Conservation (phyloP, 2,329 filamentous ascomycete species). For the Myriosclerotinia scirpicola region DNA sequence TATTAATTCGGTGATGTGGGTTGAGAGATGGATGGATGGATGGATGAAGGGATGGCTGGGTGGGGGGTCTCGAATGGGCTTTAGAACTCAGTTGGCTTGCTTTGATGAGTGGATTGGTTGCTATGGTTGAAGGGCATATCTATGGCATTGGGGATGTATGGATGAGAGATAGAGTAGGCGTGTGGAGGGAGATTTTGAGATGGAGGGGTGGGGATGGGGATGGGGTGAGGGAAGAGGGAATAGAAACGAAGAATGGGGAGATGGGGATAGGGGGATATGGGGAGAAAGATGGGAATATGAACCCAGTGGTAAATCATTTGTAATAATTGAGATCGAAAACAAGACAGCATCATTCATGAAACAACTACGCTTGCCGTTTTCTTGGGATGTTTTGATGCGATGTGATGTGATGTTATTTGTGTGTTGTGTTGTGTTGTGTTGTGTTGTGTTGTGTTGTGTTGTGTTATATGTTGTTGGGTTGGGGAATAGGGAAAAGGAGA, state of each 20-base stretch:
- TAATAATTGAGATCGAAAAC: conserved; percentile 20
- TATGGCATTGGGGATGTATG: background rate
- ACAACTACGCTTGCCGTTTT: background rate
- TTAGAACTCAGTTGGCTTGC: background rate
- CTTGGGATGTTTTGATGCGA: background rate
- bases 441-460: too few species aligned
- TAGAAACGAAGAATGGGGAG: background rate
- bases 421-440: too few species aligned
- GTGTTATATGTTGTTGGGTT: background rate
- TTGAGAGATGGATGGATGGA: background rate
- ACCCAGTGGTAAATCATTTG: conserved; percentile 20
- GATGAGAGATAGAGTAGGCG: background rate
- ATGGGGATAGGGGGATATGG: background rate
- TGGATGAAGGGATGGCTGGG: background rate
- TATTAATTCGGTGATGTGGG: conserved; percentile 14
- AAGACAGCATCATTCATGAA: conserved; percentile 13
- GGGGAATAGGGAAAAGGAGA: background rate
- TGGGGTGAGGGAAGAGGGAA: background rate
- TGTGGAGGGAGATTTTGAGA: background rate
- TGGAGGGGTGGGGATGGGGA: background rate
- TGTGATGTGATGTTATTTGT: background rate
- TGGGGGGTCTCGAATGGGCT: background rate
- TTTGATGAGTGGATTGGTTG: background rate
- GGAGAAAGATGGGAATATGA: conserved; percentile 10
- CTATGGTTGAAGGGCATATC: too few species aligned